These are phyloP conservation scores for Pugionium dolabratum DNA, from an alignment of 345 rosid species.

Conservation along the genomic window DNA sequence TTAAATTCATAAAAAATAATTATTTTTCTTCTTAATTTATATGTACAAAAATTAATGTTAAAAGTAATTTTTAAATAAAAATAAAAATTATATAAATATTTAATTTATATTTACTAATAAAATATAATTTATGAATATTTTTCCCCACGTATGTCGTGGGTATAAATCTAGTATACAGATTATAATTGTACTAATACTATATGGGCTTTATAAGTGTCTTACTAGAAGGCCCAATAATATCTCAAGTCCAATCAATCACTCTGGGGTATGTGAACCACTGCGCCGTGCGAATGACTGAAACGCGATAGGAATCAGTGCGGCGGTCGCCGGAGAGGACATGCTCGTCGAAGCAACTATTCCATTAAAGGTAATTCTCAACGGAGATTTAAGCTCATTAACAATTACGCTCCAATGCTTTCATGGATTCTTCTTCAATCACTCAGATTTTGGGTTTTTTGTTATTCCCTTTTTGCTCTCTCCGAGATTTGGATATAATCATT, in stretches of 20 bases:
- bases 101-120: too few relatives aligned
- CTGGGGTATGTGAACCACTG: neutral
- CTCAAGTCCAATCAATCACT: neutral
- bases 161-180: too few relatives aligned
- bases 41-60: too few relatives aligned
- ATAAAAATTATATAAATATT: too few relatives aligned
- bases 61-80: too few relatives aligned
- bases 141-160: too few relatives aligned
- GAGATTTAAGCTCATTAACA: neutral
- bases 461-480: neutral
- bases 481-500: conserved; percentile 1
- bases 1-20: too few relatives aligned
- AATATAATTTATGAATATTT: too few relatives aligned
- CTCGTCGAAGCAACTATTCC: conserved; percentile 11
- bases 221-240: conserved; percentile 26
- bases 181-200: neutral
- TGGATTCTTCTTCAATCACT: conserved; percentile 22
- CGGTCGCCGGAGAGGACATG: conserved; percentile 34
- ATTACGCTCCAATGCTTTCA: neutral
- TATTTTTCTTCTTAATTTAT: too few relatives aligned
- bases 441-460: neutral
- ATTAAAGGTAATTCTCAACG: neutral
- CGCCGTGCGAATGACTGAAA: neutral
- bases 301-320: conserved; percentile 12
- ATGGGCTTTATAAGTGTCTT: conserved; percentile 18